Conservation (phyloP, 2,329 filamentous ascomycete species). For the Aspergillus ochraceoroseus region DNA sequence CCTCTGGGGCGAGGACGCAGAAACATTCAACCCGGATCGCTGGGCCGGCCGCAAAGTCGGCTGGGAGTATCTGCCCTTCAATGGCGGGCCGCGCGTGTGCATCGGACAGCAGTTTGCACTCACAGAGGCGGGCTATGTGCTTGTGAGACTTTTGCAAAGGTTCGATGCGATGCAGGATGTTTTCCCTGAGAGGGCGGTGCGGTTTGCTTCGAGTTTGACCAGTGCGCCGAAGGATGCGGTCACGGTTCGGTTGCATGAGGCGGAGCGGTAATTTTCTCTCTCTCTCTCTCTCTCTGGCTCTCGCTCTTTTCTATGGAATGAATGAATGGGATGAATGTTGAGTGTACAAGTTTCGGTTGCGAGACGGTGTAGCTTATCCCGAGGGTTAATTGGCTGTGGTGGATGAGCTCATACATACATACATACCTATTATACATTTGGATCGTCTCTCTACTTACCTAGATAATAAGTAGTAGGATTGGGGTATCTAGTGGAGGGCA, state of each 20-base stretch:
- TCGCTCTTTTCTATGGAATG: too few species aligned
- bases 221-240: conserved; percentile 27
- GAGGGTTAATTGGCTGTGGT: too few species aligned
- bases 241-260: conserved; percentile 32
- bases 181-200: conserved; percentile 15
- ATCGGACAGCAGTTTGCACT: conserved; percentile 78
- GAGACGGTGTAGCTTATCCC: too few species aligned
- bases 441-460: too few species aligned
- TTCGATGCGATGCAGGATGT: conserved; percentile 57
- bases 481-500: too few species aligned
- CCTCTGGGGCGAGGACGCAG: conserved; percentile 46
- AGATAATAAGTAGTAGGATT: too few species aligned
- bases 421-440: too few species aligned
- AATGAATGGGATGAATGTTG: too few species aligned
- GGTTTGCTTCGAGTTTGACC: conserved; percentile 26
- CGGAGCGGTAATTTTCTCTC: conserved; percentile 3
- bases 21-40: conserved; percentile 60
- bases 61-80: conserved; percentile 72
- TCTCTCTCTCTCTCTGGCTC: too few species aligned
- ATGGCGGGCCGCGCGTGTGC: conserved; percentile 68
- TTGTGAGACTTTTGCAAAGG: conserved; percentile 66
- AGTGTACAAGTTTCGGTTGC: too few species aligned
- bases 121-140: conserved; percentile 63
- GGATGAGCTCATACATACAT: too few species aligned
- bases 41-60: conserved; percentile 62